These are phyloP conservation scores for Plectranthus barbatus DNA, from an alignment of 257 asterid species.

Conservation along the genomic window DNA sequence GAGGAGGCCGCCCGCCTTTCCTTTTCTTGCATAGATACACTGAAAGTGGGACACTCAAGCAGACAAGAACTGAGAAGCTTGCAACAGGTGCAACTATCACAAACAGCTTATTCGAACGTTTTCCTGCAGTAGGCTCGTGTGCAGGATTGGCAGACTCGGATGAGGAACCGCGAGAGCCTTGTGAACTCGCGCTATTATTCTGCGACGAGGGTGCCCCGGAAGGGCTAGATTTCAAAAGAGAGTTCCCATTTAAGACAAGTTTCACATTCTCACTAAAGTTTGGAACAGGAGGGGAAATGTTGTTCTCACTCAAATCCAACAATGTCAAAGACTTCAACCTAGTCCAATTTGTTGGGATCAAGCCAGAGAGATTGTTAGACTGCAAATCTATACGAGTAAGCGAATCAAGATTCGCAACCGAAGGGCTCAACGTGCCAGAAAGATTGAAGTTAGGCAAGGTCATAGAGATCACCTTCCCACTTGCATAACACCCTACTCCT, in stretches of 20 bases:
- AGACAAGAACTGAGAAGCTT: conserved; percentile 35
- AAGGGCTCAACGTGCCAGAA: conserved; percentile 63
- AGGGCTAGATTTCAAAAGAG: conserved; percentile 24
- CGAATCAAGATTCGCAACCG: conserved; percentile 51
- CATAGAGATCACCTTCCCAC: conserved; percentile 34
- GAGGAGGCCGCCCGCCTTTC: conserved; percentile 17
- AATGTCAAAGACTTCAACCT: conserved; percentile 44
- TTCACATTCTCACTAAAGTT: conserved; percentile 35
- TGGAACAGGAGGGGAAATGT: conserved; percentile 67
- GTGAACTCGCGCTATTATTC: conserved; percentile 23
- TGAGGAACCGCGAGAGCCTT: conserved; percentile 7
- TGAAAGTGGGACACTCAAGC: conserved; percentile 40
- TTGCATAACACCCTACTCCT: conserved; percentile 56
- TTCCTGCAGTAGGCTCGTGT: conserved; percentile 15
- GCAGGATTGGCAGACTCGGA: conserved; percentile 14
- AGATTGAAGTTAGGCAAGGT: conserved; percentile 56
- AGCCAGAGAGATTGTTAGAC: conserved; percentile 60
- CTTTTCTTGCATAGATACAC: conserved; percentile 47
- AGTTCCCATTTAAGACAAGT: conserved; percentile 45
- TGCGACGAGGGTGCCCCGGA: conserved; percentile 17
- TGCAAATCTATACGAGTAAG: conserved; percentile 42
- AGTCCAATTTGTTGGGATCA: conserved; percentile 56
- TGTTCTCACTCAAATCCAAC: conserved; percentile 60
- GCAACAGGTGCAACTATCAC: conserved; percentile 49
- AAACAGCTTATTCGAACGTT: conserved; percentile 26